Evolutionary conservation across 2,329 filamentous ascomycete genomes (phyloP).

Genomic region (Penicillium sp.): DNA sequence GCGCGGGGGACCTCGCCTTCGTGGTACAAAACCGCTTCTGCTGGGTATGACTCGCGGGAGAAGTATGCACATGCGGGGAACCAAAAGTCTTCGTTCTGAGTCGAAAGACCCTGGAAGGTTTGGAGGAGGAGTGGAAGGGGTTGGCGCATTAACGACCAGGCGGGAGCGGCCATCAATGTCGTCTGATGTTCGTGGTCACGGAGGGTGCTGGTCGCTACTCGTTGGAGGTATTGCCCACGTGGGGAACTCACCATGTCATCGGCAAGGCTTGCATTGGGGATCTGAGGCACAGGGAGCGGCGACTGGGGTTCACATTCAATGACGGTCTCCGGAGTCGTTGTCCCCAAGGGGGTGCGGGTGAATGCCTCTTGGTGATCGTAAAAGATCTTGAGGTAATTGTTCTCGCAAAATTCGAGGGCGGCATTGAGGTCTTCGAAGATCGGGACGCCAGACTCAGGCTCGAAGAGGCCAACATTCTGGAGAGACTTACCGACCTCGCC

Average conservation of each 20-base stretch:
- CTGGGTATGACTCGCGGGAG: conserved; percentile 57
- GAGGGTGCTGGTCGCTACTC: conserved; percentile 71
- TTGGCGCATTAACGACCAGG: conserved; percentile 83
- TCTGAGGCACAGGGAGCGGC: conserved; percentile 20
- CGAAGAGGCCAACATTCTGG: conserved; percentile 74
- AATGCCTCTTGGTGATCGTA: conserved; percentile 60
- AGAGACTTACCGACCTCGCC: conserved; percentile 72
- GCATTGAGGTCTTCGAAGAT: conserved; percentile 88
- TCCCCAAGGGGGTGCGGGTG: conserved; percentile 13
- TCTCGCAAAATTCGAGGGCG: conserved; percentile 89
- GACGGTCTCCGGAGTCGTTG: conserved; percentile 1
- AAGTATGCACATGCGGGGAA: conserved; percentile 75
- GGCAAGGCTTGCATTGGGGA: conserved; percentile 22
- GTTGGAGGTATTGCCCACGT: conserved; percentile 67
- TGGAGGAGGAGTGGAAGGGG: conserved; percentile 87
- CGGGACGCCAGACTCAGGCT: conserved; percentile 65
- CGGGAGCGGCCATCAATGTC: conserved; percentile 49
- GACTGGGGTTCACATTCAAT: conserved; percentile 16
- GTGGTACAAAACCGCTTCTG: conserved; percentile 69
- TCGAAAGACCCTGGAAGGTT: conserved; percentile 84
- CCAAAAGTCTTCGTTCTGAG: conserved; percentile 93
- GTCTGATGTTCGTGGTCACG: conserved; percentile 52
- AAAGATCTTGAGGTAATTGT: conserved; percentile 77
- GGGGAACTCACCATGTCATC: conserved; percentile 68
- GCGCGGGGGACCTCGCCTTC: conserved; percentile 70